Evolutionary conservation across 2,329 filamentous ascomycete species (phyloP).

Genomic region (Epichloe coenophiala): DNA sequence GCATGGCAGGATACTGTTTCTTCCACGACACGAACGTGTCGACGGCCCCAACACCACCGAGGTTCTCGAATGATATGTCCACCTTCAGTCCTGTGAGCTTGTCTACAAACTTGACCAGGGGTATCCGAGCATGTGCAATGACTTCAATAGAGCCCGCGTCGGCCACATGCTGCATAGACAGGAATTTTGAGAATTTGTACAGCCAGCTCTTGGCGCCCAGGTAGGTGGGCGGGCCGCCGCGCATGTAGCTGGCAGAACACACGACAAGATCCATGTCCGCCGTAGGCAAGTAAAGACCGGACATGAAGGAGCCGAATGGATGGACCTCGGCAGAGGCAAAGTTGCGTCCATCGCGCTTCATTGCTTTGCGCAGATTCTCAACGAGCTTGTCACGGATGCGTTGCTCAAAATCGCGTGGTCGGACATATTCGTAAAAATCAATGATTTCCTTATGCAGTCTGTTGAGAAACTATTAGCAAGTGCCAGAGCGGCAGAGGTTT

Average conservation of each 20-base stretch:
- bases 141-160: slow-evolving; percentile 46
- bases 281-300: slow-evolving; percentile 55
- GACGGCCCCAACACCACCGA: slow-evolving; percentile 67
- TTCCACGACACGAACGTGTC: slow-evolving; percentile 75
- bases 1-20: slow-evolving; percentile 67
- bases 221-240: slow-evolving; percentile 34
- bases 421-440: slow-evolving; percentile 78
- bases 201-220: slow-evolving; percentile 40
- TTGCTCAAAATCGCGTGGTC: slow-evolving; percentile 64
- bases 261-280: slow-evolving; percentile 93
- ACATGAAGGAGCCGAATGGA: slow-evolving; percentile 88
- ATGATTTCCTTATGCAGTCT: slow-evolving; percentile 82
- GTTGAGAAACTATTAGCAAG: background rate
- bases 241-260: slow-evolving; percentile 45
- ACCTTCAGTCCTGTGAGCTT: slow-evolving; percentile 64
- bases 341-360: slow-evolving; percentile 34
- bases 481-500: background rate
- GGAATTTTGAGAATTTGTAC: slow-evolving; percentile 46
- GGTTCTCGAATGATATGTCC: slow-evolving; percentile 90
- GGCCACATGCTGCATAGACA: slow-evolving; percentile 44
- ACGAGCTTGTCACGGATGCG: slow-evolving; percentile 61
- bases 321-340: slow-evolving; percentile 51
- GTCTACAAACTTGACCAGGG: slow-evolving; percentile 82
- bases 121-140: slow-evolving; percentile 68
- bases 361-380: slow-evolving; percentile 46